phyloP scores from a whole-genome alignment of 2,329 filamentous ascomycete genomes.

The Ophiostoma perfectum region DNA sequence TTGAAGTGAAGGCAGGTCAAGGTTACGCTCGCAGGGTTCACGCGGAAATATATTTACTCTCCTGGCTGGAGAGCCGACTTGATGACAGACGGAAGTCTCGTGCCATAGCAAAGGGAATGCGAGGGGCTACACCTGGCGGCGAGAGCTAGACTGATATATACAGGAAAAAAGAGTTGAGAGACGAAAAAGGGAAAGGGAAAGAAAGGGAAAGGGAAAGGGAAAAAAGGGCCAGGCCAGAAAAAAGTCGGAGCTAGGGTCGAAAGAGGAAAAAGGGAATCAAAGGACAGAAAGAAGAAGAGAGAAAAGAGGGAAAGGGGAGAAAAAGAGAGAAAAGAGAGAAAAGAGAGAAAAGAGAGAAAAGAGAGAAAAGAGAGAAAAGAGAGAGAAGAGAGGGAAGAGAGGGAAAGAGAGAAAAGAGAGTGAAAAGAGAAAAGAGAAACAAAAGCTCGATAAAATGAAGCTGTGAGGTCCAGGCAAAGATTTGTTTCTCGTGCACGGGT shows the following conservation, averaged over 20 bases:
- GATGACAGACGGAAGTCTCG: constrained; percentile 35
- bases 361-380: background rate
- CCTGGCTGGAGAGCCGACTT: constrained; percentile 36
- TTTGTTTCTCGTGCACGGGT: background rate
- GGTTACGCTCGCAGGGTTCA: too few relatives aligned
- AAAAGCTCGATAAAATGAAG: background rate
- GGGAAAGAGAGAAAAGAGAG: background rate
- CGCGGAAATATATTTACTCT: constrained; percentile 28
- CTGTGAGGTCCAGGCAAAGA: background rate
- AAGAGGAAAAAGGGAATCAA: background rate
- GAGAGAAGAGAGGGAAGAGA: background rate
- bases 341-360: background rate
- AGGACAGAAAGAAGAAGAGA: constrained; percentile 18
- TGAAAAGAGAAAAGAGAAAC: background rate
- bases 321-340: background rate
- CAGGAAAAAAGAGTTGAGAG: constrained; percentile 16
- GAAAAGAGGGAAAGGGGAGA: background rate
- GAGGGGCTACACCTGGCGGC: constrained; percentile 32
- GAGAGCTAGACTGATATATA: constrained; percentile 27
- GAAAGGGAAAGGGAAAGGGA: background rate
- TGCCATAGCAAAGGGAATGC: constrained; percentile 37
- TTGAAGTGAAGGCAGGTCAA: too few relatives aligned
- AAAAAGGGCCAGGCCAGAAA: background rate
- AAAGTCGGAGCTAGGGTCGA: background rate
- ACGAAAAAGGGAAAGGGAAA: constrained; percentile 17